Evolutionary conservation across 805 yeast species (phyloP).

Genomic region (Starmerella bombi): DNA sequence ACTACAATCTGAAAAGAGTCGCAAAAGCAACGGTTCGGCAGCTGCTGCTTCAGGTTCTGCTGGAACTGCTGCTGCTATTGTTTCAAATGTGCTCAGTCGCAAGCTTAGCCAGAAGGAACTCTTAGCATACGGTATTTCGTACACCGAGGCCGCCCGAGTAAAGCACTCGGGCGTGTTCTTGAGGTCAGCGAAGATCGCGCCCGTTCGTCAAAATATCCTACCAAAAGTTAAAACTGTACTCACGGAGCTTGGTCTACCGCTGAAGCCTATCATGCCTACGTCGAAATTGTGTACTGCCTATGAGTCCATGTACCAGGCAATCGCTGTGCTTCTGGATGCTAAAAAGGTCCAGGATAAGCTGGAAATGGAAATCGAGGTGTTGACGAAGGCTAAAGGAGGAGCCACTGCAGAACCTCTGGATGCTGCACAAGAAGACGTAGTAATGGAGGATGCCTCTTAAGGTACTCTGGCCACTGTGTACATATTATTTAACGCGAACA

Average conservation of each 20-base stretch:
- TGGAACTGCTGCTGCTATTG: constrained; percentile 21
- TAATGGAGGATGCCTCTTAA: too few relatives aligned
- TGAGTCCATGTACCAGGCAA: constrained; percentile 58
- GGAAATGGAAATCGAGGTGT: constrained; percentile 58
- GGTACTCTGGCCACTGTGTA: too few relatives aligned
- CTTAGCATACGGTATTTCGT: constrained; percentile 67
- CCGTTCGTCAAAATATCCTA: constrained; percentile 65
- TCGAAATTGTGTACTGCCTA: constrained; percentile 60
- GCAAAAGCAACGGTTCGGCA: constrained; percentile 21
- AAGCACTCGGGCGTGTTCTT: constrained; percentile 58
- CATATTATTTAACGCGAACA: too few relatives aligned
- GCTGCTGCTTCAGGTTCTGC: constrained; percentile 12
- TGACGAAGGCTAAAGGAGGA: constrained; percentile 6
- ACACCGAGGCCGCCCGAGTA: constrained; percentile 35
- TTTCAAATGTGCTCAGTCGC: constrained; percentile 30
- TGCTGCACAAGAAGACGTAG: too few relatives aligned
- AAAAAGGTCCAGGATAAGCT: constrained; percentile 79
- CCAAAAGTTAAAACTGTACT: constrained; percentile 46
- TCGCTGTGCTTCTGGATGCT: constrained; percentile 61
- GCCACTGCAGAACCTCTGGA: not conserved
- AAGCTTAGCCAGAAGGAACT: constrained; percentile 64
- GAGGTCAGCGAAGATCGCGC: constrained; percentile 65
- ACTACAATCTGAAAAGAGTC: constrained; percentile 54
- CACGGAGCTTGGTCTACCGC: constrained; percentile 67
- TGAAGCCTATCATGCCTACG: constrained; percentile 81